phyloP scores from a whole-genome alignment of 768 basidiomycete genomes.

The Crepidotus variabilis region DNA sequence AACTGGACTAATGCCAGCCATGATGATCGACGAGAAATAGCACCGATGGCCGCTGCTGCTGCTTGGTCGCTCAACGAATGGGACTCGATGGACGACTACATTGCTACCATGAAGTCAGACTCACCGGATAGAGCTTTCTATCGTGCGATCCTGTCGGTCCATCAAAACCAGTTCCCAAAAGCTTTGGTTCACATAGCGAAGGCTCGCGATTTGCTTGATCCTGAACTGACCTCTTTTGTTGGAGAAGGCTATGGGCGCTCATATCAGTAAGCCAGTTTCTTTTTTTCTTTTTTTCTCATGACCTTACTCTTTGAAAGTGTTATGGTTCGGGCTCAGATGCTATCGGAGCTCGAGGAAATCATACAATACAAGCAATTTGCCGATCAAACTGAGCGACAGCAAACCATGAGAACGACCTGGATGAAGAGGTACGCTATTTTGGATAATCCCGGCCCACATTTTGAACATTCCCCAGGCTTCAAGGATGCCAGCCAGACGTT shows the following conservation, averaged over 20 bases:
- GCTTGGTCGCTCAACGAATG: slow-evolving; percentile 97
- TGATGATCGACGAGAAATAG: slow-evolving; percentile 87
- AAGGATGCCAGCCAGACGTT: slow-evolving; percentile 96
- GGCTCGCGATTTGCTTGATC: slow-evolving; percentile 88
- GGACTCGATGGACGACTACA: slow-evolving; percentile 98
- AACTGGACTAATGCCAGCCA: slow-evolving; percentile 81
- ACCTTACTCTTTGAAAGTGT: slow-evolving; percentile 45
- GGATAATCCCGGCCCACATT: background rate
- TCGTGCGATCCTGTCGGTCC: slow-evolving; percentile 91
- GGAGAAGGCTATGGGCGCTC: slow-evolving; percentile 97
- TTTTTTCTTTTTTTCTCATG: background rate
- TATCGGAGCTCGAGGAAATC: slow-evolving; percentile 97
- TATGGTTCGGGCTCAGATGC: slow-evolving; percentile 97
- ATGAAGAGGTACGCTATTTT: slow-evolving; percentile 72
- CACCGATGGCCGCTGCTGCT: slow-evolving; percentile 95
- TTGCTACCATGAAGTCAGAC: slow-evolving; percentile 87
- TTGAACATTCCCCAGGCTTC: slow-evolving; percentile 47
- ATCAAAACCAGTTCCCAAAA: slow-evolving; percentile 93
- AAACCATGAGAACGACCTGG: slow-evolving; percentile 92
- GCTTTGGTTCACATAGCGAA: slow-evolving; percentile 87
- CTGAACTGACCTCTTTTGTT: slow-evolving; percentile 86
- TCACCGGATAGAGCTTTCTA: slow-evolving; percentile 95
- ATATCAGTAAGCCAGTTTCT: slow-evolving; percentile 67
- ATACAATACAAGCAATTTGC: slow-evolving; percentile 92
- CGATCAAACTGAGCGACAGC: slow-evolving; percentile 92